Conservation (phyloP, 1,284 basidiomycete species). For the Albatrellus sp. region DNA sequence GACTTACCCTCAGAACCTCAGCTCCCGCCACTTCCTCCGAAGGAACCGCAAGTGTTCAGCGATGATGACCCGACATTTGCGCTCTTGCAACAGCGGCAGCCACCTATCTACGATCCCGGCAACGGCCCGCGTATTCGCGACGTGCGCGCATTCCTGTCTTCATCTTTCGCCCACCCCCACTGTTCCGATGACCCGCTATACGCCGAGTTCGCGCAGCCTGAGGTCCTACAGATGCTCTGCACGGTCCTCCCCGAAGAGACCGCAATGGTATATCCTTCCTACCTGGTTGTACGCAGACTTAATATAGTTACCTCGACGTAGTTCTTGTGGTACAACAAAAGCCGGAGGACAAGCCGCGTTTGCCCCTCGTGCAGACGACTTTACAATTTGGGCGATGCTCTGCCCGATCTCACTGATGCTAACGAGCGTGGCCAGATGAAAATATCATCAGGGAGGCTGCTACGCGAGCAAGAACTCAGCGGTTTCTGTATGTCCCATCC, state of each 20-base stretch:
- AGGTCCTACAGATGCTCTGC: constrained; percentile 57
- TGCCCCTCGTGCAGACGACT: constrained; percentile 66
- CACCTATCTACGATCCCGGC: constrained; percentile 60
- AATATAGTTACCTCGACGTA: constrained; percentile 15
- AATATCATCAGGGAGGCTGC: constrained; percentile 29
- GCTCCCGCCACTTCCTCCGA: background rate
- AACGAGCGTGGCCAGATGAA: constrained; percentile 13
- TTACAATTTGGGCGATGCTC: constrained; percentile 51
- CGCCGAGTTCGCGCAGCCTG: constrained; percentile 60
- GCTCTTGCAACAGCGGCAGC: constrained; percentile 14
- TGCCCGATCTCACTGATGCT: constrained; percentile 32
- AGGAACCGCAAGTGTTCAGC: background rate
- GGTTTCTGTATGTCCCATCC: constrained; percentile 49
- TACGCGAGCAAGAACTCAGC: constrained; percentile 56
- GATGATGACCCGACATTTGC: constrained; percentile 14
- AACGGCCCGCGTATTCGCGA: constrained; percentile 64
- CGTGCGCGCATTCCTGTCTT: constrained; percentile 42
- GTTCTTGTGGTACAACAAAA: constrained; percentile 81
- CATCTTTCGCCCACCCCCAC: constrained; percentile 52
- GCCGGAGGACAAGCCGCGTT: constrained; percentile 48
- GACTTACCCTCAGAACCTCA: background rate
- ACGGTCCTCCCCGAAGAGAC: constrained; percentile 58
- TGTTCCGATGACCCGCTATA: constrained; percentile 49
- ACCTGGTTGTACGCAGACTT: too few species aligned
- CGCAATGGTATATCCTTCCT: constrained; percentile 38